Conservation (phyloP, 306 rosid genomes). For the Albizia julibrissin region DNA sequence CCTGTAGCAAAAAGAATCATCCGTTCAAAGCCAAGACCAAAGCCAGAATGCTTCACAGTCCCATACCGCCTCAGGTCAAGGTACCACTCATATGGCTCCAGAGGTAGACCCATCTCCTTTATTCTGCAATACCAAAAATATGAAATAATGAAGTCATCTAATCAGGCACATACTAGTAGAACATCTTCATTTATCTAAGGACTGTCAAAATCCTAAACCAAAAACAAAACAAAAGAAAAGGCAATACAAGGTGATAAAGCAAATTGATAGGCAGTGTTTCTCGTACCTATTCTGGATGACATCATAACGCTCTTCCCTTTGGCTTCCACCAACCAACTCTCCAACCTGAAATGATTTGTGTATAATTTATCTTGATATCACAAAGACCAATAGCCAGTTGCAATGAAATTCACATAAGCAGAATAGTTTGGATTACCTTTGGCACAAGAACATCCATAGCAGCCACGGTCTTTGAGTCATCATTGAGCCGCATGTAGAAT, state of each 20-base stretch:
- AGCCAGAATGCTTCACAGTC: constrained; percentile 82
- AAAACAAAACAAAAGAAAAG: not conserved
- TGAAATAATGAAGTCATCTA: not conserved
- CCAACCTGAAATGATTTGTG: constrained; percentile 68
- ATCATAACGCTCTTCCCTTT: constrained; percentile 89
- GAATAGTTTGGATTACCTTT: constrained; percentile 53
- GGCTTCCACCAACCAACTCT: constrained; percentile 94
- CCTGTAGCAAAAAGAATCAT: constrained; percentile 97
- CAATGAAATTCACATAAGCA: constrained; percentile 7
- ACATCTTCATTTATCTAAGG: not conserved
- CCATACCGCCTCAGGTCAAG: constrained; percentile 93
- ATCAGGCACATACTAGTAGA: not conserved
- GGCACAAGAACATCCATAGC: constrained; percentile 99
- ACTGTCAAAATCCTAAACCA: not conserved
- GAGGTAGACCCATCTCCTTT: constrained; percentile 70
- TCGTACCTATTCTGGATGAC: constrained; percentile 67
- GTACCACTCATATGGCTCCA: constrained; percentile 96
- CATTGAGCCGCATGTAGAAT: constrained; percentile 96
- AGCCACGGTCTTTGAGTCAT: constrained; percentile 85
- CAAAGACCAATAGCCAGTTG: not conserved
- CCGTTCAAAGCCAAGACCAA: constrained; percentile 93
- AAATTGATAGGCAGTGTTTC: not conserved
- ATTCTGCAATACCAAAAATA: constrained; percentile 52
- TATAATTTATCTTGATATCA: not conserved
- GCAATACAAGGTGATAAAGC: not conserved